Evolutionary conservation across 2,329 filamentous ascomycete genomes (phyloP), one percentile per base, ranked within the genome.

Genomic region (Neonectria magnoliae): DNA sequence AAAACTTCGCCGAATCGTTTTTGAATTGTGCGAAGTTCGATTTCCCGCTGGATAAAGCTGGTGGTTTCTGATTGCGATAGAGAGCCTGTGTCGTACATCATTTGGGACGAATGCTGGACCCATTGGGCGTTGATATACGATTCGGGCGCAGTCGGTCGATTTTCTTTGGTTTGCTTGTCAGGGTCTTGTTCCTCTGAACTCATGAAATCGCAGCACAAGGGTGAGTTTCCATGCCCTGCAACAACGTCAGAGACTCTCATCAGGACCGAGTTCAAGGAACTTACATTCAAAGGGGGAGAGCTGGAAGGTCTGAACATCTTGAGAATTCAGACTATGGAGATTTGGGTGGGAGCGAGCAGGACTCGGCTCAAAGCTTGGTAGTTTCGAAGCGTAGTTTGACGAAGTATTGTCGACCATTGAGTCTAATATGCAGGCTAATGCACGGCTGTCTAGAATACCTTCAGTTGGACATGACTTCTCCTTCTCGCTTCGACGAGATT

Each of bases 1-100:
- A 78, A 61, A 5, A 75, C 71, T n/a, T 78, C 69, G 13, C 76
- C 75, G 56, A 84, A 83, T n/a, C 81, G 76, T 60, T 79, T 79
- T 57, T 81, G 75, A 20, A 84, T 78, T 1, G 78, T 78, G 41
- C 64, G 71, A 13, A 81, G 73, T 68, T 82, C 81, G 9, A 70
- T 69, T 57, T 83, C 81, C 54, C 77, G 77, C 27, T 77, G 77
- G 25, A 71, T 71, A 42, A 80, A 80, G 62, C 78, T 81, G 1
- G 76, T 73, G n/a, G 78, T 77, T 53, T 81, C 78, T 2, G 81
- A 80, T 7, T 68, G 65, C 7, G 70, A 64, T 1, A 62, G 31
- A 9, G 76, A 76, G 11, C 27, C 25, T 7, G 47, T 11, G 20
- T 64, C 57, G 11, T 54, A 18, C 10, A 14, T 25, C 3, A 18